These are phyloP conservation scores for Amylostereum chailletii DNA, from an alignment of 1,284 basidiomycete genomes.

Conservation along the genomic window DNA sequence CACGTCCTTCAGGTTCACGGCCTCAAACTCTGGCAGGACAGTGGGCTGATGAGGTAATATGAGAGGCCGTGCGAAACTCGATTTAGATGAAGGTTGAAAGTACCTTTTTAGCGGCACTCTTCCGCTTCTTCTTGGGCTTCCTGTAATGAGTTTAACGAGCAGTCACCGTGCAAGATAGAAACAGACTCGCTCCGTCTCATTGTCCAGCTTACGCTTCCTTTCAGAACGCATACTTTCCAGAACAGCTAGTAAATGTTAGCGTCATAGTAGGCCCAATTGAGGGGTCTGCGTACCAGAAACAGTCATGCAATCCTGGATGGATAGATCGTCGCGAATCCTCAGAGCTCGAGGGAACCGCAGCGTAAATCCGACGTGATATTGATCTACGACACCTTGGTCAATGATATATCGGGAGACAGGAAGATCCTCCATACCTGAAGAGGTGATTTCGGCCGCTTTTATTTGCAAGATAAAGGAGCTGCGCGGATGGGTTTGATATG, in stretches of 20 bases:
- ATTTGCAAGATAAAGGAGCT: slow-evolving; percentile 85
- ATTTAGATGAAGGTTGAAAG: background rate
- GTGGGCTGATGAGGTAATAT: slow-evolving; percentile 31
- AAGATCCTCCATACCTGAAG: slow-evolving; percentile 41
- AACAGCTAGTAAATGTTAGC: slow-evolving; percentile 26
- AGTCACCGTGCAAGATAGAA: no score
- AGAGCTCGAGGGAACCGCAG: slow-evolving; percentile 88
- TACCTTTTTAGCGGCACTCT: slow-evolving; percentile 47
- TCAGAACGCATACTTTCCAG: slow-evolving; percentile 52
- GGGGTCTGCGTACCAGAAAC: slow-evolving; percentile 40
- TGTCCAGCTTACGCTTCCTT: slow-evolving; percentile 65
- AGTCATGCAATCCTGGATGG: slow-evolving; percentile 58
- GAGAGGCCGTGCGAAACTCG: background rate
- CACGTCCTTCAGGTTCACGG: slow-evolving; percentile 52
- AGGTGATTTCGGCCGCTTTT: slow-evolving; percentile 83
- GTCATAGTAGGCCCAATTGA: slow-evolving; percentile 1
- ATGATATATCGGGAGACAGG: background rate
- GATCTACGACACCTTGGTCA: slow-evolving; percentile 35
- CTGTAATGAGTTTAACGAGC: slow-evolving; percentile 21
- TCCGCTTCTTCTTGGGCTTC: slow-evolving; percentile 56
- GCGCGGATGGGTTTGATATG: slow-evolving; percentile 5
- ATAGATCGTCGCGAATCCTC: slow-evolving; percentile 67
- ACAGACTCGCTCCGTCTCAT: slow-evolving; percentile 37
- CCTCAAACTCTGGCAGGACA: slow-evolving; percentile 58
- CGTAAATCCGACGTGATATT: slow-evolving; percentile 66